A percentile compares a stretch with the other conserved stretches of the same genome.
Evolutionary conservation across 306 rosid species (phyloP).

Genomic region (Alnus glutinosa): DNA sequence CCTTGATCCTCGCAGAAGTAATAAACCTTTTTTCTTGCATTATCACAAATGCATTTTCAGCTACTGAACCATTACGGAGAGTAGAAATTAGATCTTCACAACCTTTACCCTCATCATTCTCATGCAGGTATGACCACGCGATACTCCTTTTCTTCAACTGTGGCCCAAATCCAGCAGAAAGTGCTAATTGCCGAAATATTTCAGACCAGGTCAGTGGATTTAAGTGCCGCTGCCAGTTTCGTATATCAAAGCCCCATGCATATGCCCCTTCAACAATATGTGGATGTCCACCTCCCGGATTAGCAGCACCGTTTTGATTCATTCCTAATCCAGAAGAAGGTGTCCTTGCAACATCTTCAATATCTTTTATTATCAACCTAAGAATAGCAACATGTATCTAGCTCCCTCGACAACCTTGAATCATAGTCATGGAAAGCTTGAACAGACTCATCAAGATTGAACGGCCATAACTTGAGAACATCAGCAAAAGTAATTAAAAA

Average conservation of each 20-base stretch:
- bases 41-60: slow-evolving; percentile 86
- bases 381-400: slow-evolving; percentile 88
- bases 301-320: slow-evolving; percentile 88
- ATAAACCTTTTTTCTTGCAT: slow-evolving; percentile 96
- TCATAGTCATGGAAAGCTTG: slow-evolving; percentile 97
- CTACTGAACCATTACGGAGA: slow-evolving; percentile 93
- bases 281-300: slow-evolving; percentile 97
- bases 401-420: slow-evolving; percentile 93
- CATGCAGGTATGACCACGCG: slow-evolving; percentile 64
- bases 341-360: slow-evolving; percentile 98
- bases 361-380: slow-evolving; percentile 84
- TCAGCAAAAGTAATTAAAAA: slow-evolving; percentile 94
- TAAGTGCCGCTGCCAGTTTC: slow-evolving; percentile 93
- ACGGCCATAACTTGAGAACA: slow-evolving; percentile 93
- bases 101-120: slow-evolving; percentile 80
- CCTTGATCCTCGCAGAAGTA: slow-evolving; percentile 87
- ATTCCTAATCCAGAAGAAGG: slow-evolving; percentile 82
- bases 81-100: slow-evolving; percentile 85
- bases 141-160: slow-evolving; percentile 73
- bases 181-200: slow-evolving; percentile 84
- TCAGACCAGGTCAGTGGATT: slow-evolving; percentile 97
- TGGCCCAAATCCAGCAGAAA: slow-evolving; percentile 96
- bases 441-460: slow-evolving; percentile 91
- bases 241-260: slow-evolving; percentile 97
- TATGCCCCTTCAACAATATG: slow-evolving; percentile 99